Evolutionary conservation across 2,329 filamentous ascomycete genomes (phyloP).

Genomic region (Trichoderma pleuroti): DNA sequence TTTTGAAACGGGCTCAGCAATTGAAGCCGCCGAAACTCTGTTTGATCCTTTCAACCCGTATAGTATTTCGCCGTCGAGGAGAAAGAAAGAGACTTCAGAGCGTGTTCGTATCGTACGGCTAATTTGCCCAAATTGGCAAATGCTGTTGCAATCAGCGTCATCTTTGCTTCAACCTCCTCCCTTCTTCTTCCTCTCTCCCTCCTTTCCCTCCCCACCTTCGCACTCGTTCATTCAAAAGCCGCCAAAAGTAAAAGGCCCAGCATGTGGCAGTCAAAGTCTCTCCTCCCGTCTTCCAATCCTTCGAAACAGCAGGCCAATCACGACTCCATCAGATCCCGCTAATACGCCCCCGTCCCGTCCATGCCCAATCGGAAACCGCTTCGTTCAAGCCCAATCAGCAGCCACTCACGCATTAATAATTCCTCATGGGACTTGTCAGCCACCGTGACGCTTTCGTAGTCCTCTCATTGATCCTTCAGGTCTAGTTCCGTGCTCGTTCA

Average conservation of each 20-base stretch:
- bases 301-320: neutral
- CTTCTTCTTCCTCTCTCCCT: neutral
- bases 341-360: neutral
- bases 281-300: neutral
- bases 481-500: neutral
- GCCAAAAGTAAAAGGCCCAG: neutral
- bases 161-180: neutral
- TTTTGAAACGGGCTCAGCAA: neutral
- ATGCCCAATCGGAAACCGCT: neutral
- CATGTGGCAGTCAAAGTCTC: neutral
- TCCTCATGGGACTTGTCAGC: neutral
- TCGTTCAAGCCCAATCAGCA: neutral
- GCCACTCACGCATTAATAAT: constrained; percentile 15
- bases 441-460: neutral
- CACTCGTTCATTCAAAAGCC: neutral
- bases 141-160: neutral
- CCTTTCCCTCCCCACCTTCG: neutral
- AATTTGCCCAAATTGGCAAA: neutral
- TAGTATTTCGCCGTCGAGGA: neutral
- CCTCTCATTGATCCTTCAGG: neutral
- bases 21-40: neutral
- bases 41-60: neutral
- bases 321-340: neutral
- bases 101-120: neutral
- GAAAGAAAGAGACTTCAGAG: neutral